phyloP scores from a whole-genome alignment of 2,329 filamentous ascomycete genomes.

The Nigrograna mackinnonii region DNA sequence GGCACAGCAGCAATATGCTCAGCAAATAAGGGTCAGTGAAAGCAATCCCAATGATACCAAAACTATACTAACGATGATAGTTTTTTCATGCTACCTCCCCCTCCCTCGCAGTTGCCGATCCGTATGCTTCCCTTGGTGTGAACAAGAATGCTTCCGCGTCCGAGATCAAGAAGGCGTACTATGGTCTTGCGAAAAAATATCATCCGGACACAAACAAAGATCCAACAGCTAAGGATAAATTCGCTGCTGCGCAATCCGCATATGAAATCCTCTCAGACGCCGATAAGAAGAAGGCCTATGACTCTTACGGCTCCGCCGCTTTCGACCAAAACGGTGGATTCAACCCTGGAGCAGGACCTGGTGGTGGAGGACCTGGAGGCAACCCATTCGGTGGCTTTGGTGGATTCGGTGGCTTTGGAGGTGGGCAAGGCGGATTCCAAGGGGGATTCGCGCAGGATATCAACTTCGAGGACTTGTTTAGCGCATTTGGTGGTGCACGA shows the following conservation, averaged over 20 bases:
- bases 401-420: constrained; percentile 52
- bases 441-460: constrained; percentile 79
- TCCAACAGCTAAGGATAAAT: constrained; percentile 87
- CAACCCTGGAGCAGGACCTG: constrained; percentile 70
- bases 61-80: constrained; percentile 12
- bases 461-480: constrained; percentile 96
- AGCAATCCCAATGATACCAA: neutral
- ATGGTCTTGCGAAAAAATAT: constrained; percentile 94
- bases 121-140: constrained; percentile 86
- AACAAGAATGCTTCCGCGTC: constrained; percentile 75
- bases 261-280: constrained; percentile 94
- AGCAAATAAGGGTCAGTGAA: constrained; percentile 34
- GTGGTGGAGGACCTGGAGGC: constrained; percentile 64
- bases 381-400: constrained; percentile 60
- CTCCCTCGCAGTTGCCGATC: constrained; percentile 71
- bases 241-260: constrained; percentile 87
- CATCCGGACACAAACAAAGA: constrained; percentile 99
- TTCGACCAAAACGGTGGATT: constrained; percentile 73
- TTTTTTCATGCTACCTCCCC: constrained; percentile 51
- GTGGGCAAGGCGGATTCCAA: constrained; percentile 65
- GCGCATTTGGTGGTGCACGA: constrained; percentile 72
- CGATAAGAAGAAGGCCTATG: constrained; percentile 89
- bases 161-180: constrained; percentile 99
- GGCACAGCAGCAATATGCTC: constrained; percentile 21
- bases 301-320: constrained; percentile 84